These are phyloP conservation scores for Apophysomyces variabilis DNA, from an alignment of 371 early-diverging fungal species.

Conservation along the genomic window DNA sequence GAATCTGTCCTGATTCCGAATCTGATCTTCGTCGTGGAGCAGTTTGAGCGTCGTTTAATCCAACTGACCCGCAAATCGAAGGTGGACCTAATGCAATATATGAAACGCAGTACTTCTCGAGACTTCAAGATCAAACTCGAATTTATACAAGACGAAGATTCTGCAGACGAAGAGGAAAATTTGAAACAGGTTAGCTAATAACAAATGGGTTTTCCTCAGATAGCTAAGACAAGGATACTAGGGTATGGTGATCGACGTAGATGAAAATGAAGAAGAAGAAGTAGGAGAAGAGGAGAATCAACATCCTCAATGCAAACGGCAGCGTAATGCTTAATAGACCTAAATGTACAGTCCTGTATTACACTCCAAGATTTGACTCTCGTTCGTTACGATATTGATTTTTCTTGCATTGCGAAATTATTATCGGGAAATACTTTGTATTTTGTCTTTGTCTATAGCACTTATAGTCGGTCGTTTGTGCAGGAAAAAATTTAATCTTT, in stretches of 20 bases:
- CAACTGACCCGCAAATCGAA: slow-evolving; percentile 67
- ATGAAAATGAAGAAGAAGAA: slow-evolving; percentile 7
- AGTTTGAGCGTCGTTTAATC: slow-evolving; percentile 71
- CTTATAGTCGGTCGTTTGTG: neutral
- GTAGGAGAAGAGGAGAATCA: slow-evolving; percentile 6
- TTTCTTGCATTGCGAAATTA: too few relatives aligned
- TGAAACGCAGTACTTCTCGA: slow-evolving; percentile 72
- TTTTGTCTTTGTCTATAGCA: too few relatives aligned
- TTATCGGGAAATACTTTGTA: too few relatives aligned
- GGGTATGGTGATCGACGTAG: neutral
- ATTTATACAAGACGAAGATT: slow-evolving; percentile 24
- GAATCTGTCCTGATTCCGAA: slow-evolving; percentile 70
- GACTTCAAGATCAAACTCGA: slow-evolving; percentile 70
- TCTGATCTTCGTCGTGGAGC: slow-evolving; percentile 69
- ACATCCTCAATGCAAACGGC: neutral
- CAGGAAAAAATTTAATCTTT: slow-evolving; percentile 19
- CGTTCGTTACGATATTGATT: too few relatives aligned
- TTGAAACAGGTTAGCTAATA: neutral
- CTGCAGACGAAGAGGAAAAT: neutral
- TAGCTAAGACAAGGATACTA: neutral
- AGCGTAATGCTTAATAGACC: neutral
- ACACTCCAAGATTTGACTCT: too few relatives aligned
- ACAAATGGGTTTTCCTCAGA: neutral
- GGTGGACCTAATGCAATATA: slow-evolving; percentile 68
- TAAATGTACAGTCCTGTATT: neutral